Percentiles rank a stretch among this genome's conserved stretches.
Evolutionary conservation across 768 basidiomycete genomes (phyloP).

Genomic region (Daedaleopsis nitida): DNA sequence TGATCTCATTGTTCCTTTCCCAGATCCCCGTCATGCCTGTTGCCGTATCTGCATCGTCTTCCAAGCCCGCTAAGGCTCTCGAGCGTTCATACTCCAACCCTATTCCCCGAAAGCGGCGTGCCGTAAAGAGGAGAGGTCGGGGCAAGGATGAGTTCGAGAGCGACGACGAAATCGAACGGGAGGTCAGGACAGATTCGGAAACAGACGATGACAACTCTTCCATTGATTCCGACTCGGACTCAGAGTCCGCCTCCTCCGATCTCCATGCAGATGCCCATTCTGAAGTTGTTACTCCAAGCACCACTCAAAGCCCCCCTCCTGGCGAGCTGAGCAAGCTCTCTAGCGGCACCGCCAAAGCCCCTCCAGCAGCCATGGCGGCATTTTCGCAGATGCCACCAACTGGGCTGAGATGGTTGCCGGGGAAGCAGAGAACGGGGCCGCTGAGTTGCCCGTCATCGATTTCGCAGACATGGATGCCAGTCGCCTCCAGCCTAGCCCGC

Average conservation of each 20-base stretch:
- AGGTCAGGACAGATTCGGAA: conserved; percentile 71
- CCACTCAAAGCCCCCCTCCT: conserved; percentile 58
- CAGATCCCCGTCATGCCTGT: conserved; percentile 20
- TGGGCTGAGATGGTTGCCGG: conserved; percentile 90
- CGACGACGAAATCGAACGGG: conserved; percentile 79
- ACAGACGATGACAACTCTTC: conserved; percentile 63
- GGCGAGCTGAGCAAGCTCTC: conserved; percentile 21
- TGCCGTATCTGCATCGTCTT: conserved; percentile 11
- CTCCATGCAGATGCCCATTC: conserved; percentile 50
- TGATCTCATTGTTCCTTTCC: conserved; percentile 1
- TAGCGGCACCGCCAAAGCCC: conserved; percentile 25
- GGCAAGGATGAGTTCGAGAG: conserved; percentile 61
- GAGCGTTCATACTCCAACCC: conserved; percentile 21
- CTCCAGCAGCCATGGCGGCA: conserved; percentile 37
- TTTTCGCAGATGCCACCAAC: conserved; percentile 54
- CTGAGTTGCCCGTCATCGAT: conserved; percentile 77
- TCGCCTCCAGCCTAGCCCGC: conserved; percentile 29
- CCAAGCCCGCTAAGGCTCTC: conserved; percentile 13
- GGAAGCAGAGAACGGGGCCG: conserved; percentile 62
- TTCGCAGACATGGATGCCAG: conserved; percentile 61
- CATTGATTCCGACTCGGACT: conserved; percentile 67
- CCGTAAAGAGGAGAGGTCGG: conserved; percentile 65
- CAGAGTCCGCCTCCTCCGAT: conserved; percentile 64
- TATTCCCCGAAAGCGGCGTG: conserved; percentile 38
- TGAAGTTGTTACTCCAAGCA: conserved; percentile 65